Evolutionary conservation across 148 eudicot genomes (phyloP).

Genomic region (Rhododendron molle): DNA sequence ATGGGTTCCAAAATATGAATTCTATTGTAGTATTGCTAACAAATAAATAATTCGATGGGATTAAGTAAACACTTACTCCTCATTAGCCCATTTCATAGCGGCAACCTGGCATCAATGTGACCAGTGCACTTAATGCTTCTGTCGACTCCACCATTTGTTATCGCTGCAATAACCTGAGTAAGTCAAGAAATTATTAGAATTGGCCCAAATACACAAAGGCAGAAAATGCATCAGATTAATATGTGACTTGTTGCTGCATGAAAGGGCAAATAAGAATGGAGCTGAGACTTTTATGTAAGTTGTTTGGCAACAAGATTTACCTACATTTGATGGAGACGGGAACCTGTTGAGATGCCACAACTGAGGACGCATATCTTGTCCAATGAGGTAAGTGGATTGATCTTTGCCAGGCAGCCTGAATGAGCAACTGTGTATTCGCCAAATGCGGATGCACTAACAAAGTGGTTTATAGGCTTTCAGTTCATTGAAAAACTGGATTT

Average conservation of each 20-base stretch:
- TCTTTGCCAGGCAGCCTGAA: slow-evolving; percentile 40
- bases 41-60: not conserved
- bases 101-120: slow-evolving; percentile 21
- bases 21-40: not conserved
- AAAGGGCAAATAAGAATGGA: too few species aligned
- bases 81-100: slow-evolving; percentile 33
- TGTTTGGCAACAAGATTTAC: too few species aligned
- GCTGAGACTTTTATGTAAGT: too few species aligned
- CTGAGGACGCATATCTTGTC: slow-evolving; percentile 42
- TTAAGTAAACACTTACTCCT: not conserved
- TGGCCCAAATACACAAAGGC: not conserved
- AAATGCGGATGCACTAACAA: slow-evolving; percentile 38
- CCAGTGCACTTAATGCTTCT: slow-evolving; percentile 38
- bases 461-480: slow-evolving; percentile 38
- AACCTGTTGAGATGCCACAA: slow-evolving; percentile 47
- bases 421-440: slow-evolving; percentile 39
- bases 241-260: not conserved
- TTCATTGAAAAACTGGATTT: slow-evolving; percentile 34
- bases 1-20: not conserved
- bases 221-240: not conserved
- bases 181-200: not conserved
- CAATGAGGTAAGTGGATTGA: slow-evolving; percentile 31
- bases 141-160: slow-evolving; percentile 38
- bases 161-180: slow-evolving; percentile 28
- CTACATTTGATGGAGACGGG: too few species aligned